Conservation (phyloP, 2,329 filamentous ascomycete species). For the Scopulariopsis brevicaulis region DNA sequence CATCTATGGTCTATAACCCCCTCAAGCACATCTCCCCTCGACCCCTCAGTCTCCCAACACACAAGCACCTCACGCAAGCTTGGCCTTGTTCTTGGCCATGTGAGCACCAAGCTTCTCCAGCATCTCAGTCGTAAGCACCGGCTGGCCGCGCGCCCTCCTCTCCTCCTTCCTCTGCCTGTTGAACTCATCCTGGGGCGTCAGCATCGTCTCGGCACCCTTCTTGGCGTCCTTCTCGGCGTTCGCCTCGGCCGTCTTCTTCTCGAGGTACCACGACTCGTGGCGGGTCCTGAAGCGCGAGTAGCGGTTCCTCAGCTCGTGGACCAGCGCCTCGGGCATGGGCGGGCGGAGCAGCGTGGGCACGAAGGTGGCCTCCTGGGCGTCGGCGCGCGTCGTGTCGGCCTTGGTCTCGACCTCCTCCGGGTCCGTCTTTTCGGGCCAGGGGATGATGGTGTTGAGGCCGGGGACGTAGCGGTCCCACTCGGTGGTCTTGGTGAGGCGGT, state of each 20-base stretch:
- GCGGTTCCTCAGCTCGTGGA: constrained; percentile 77
- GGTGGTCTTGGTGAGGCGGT: constrained; percentile 27
- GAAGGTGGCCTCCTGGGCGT: constrained; percentile 66
- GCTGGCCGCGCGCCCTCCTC: constrained; percentile 41
- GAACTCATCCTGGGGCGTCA: constrained; percentile 47
- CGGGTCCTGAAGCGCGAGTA: constrained; percentile 73
- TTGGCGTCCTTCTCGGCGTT: constrained; percentile 28
- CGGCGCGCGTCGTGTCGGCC: constrained; percentile 63
- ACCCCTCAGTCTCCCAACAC: background rate
- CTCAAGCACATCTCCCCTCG: background rate
- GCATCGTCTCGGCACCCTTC: constrained; percentile 24
- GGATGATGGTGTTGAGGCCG: constrained; percentile 61
- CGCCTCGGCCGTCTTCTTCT: constrained; percentile 50
- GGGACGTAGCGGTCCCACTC: constrained; percentile 50
- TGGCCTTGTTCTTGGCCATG: constrained; percentile 40
- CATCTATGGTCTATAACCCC: background rate
- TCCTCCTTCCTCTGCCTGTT: constrained; percentile 40
- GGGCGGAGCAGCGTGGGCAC: constrained; percentile 64
- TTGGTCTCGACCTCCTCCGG: constrained; percentile 41
- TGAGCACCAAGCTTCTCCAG: constrained; percentile 50
- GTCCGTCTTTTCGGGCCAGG: constrained; percentile 59
- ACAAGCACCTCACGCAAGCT: background rate
- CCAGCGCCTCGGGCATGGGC: constrained; percentile 67
- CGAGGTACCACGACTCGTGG: constrained; percentile 65
- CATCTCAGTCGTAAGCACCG: constrained; percentile 45